phyloP scores from a whole-genome alignment of 805 yeast species.

The Komagataella populi region DNA sequence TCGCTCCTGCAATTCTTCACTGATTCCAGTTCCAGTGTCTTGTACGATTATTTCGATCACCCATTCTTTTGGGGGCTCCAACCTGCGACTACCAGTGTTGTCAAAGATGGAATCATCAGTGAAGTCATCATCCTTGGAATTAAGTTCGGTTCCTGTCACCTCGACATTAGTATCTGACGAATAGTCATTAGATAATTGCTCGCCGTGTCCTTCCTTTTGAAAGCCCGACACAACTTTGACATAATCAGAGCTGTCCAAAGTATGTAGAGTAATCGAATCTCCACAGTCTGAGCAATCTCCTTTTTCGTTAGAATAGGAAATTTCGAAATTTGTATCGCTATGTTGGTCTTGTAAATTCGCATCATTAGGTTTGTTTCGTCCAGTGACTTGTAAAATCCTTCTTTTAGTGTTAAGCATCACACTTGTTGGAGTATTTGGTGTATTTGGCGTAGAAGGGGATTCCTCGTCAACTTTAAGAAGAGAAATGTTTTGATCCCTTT shows the following conservation, averaged over 20 bases:
- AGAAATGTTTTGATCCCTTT: background rate
- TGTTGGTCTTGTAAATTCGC: conserved; percentile 1
- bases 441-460: background rate
- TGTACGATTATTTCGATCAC: conserved; percentile 58
- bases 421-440: background rate
- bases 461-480: background rate
- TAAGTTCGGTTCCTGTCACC: background rate
- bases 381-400: background rate
- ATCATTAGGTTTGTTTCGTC: background rate
- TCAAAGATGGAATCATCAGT: background rate
- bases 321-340: conserved; percentile 3
- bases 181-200: conserved; percentile 1
- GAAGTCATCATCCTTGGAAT: background rate
- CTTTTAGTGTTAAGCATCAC: background rate
- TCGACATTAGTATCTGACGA: conserved; percentile 5
- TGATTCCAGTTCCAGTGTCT: conserved; percentile 95
- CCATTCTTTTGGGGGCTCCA: conserved; percentile 21
- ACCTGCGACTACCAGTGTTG: background rate
- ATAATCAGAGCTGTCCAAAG: conserved; percentile 18
- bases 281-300: background rate
- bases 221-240: conserved; percentile 26
- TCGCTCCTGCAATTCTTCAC: conserved; percentile 61
- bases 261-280: conserved; percentile 11
- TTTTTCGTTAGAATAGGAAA: background rate
- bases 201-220: conserved; percentile 9